A percentile compares a stretch with the other conserved stretches of the same genome.
These are phyloP conservation scores for Quaeritorhiza haematococci DNA, from an alignment of 371 early-diverging fungal species.

Conservation along the genomic window DNA sequence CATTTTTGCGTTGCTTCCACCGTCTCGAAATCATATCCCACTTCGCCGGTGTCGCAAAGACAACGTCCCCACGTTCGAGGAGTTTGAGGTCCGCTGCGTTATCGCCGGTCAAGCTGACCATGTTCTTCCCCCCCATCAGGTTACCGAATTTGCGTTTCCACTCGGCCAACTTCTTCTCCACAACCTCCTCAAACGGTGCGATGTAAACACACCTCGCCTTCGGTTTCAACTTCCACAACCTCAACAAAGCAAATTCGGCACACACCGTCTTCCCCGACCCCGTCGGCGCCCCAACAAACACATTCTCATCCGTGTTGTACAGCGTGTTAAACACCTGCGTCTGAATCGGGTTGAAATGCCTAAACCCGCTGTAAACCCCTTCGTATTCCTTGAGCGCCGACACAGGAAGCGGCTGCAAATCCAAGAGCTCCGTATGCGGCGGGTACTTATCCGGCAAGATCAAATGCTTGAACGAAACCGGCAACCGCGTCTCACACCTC, in stretches of 20 bases:
- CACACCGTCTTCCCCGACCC: constrained; percentile 96
- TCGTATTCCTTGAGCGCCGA: constrained; percentile 54
- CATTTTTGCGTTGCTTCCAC: constrained; percentile 88
- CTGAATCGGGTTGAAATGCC: constrained; percentile 94
- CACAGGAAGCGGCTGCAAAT: constrained; percentile 84
- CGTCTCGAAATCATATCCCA: constrained; percentile 97
- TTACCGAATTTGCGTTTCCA: constrained; percentile 73
- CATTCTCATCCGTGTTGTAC: constrained; percentile 86
- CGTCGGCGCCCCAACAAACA: constrained; percentile 93
- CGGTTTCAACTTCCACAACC: constrained; percentile 65
- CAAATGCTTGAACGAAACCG: constrained; percentile 89
- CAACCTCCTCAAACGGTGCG: constrained; percentile 87
- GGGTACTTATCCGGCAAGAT: constrained; percentile 88
- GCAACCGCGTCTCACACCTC: constrained; percentile 79
- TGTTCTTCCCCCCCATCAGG: constrained; percentile 67
- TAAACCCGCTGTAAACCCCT: constrained; percentile 37
- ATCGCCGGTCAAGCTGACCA: constrained; percentile 93
- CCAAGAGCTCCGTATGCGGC: constrained; percentile 90
- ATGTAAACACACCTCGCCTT: constrained; percentile 81
- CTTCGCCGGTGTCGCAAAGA: constrained; percentile 93
- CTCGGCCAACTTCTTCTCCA: constrained; percentile 67
- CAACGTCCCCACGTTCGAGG: constrained; percentile 81
- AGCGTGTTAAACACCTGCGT: constrained; percentile 91
- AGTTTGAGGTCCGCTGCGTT: constrained; percentile 83
- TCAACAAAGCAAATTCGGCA: constrained; percentile 91